Evolutionary conservation across 2,329 filamentous ascomycete species (phyloP), one percentile per base, ranked within the genome.

Genomic region (Colletotrichum sp.): DNA sequence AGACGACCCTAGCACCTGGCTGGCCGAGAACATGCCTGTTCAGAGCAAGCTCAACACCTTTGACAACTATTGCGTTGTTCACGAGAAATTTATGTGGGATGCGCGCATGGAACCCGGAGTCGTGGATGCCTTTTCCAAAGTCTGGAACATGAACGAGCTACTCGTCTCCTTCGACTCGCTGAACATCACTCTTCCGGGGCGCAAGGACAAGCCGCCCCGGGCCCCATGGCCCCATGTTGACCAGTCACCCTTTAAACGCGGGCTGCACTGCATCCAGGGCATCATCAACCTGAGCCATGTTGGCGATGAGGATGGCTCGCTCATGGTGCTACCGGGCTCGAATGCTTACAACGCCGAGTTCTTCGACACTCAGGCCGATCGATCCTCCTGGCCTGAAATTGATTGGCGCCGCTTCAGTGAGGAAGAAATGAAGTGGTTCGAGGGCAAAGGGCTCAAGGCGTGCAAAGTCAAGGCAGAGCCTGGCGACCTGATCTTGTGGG

Each of bases 1-100:
- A 18, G 72, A 81, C 68, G 80, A 85, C 72, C 81, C 82, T 4
- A 79, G 80, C 4, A 86, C 84, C 4, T 85, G 84, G 81, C 81
- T 88, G 84, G 85, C 86, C 81, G 5, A 80, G 80, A 14, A 85
- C 87, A 9, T 83, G 88, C 77, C 81, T 89, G 4, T 87, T 86
- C 80, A 81, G 70, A 3, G 80, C 83, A 8, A 81, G 79, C 77
- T 57, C 52, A 26, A 57, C 52, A 57, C 52, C 12, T 83, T 84
- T 79, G 88, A 88, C 77, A 84, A 84, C 28, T 87, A 87, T 71
- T 80, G 79, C 13, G 79, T 82, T 6, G 77, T 83, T 4, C 86
- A 88, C 69, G 86, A 88, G 79, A 84, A 85, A 75, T 83, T 85
- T 74, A 82, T 83, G 6, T 88, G 86, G 86, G 86, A 87, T 52